Base-by-base conservation (phyloP, 176 grass and related monocot species). In the Triticum monococcum region DNA sequence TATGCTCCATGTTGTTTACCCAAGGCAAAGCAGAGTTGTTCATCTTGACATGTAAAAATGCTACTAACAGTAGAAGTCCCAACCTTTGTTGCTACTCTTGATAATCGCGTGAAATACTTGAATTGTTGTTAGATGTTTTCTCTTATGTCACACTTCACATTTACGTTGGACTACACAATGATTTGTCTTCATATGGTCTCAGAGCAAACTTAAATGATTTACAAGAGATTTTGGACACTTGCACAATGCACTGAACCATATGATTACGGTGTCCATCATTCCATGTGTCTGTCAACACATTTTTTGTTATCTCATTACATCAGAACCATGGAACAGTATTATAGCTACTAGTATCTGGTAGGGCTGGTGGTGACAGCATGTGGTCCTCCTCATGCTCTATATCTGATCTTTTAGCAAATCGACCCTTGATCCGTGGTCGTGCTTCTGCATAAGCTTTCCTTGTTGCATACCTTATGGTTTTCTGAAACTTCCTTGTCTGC, bases 401-500 rank as follows among this genome's bases (percentile, higher is more conserved):
- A 72, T 88, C 81, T 40, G 89, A 90, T 81, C 83, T 90, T 86
- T 92, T 97, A 16, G 79, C 80, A n/a, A 94, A 93, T 14, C 89
- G 87, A 74, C 91, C 94, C 64, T 94, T 97, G 71, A 87, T 94
- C 22, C 83, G 43, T 11, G 85, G 91, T 9, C 89, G 64, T 45
- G 93, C 74, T 79, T 96, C 87, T 4, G 89, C 91, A 84, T 88
- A 86, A 40, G 87, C 79, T 66, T 93, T 93, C 70, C 91, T 93
- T 56, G 91, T 89, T 12, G 91, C 85, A 41, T 94, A 90, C 72
- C 90, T 64, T 61, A 79, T 87, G 13, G 62, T 93, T 84, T 92
- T 95, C 72, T 80, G 77, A 9, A 93, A 95, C 43, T 68, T 93
- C 48, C 89, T 88, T 1, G 48, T 46, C 84, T 69, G 81, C 78